Evolutionary conservation across 1,284 basidiomycete species (phyloP).

Genomic region (Sanghuangporus weigelae): DNA sequence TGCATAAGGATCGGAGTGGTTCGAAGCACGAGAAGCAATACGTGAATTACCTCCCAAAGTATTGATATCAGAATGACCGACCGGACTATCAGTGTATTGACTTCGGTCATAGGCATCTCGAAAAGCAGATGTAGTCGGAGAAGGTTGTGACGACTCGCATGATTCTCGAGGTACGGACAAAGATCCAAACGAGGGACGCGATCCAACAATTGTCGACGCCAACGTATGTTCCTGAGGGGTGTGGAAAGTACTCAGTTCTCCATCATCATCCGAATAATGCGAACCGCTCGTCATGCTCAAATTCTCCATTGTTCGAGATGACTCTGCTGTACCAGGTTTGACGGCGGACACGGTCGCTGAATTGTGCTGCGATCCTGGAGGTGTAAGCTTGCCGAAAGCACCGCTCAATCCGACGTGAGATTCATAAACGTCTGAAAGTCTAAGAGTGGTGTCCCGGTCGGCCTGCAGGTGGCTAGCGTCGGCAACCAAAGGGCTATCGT

Average conservation of each 20-base stretch:
- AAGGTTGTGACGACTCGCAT: conserved; percentile 52
- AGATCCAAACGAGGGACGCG: conserved; percentile 32
- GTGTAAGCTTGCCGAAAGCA: conserved; percentile 7
- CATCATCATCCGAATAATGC: conserved; percentile 26
- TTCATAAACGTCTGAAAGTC: conserved; percentile 14
- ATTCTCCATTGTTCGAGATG: conserved; percentile 5
- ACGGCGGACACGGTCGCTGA: conserved; percentile 11
- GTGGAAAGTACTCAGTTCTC: conserved; percentile 25
- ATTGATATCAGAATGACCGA: conserved; percentile 15
- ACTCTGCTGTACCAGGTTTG: neutral
- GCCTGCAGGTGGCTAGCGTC: neutral
- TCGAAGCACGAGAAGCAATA: conserved; percentile 47
- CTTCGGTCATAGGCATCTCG: conserved; percentile 46
- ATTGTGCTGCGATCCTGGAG: conserved; percentile 9
- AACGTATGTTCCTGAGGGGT: conserved; percentile 15
- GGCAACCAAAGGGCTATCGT: neutral
- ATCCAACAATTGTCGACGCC: conserved; percentile 22
- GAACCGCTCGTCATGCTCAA: conserved; percentile 24
- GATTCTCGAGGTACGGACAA: conserved; percentile 35
- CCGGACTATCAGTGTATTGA: conserved; percentile 20
- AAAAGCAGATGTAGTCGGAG: conserved; percentile 65
- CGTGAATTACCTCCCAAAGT: conserved; percentile 29
- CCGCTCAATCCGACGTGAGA: conserved; percentile 1
- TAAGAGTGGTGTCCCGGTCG: neutral
- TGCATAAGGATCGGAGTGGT: conserved; percentile 37